Conservation (phyloP, 352 stramenopile genomes). For the Thraustotheca clavata region DNA sequence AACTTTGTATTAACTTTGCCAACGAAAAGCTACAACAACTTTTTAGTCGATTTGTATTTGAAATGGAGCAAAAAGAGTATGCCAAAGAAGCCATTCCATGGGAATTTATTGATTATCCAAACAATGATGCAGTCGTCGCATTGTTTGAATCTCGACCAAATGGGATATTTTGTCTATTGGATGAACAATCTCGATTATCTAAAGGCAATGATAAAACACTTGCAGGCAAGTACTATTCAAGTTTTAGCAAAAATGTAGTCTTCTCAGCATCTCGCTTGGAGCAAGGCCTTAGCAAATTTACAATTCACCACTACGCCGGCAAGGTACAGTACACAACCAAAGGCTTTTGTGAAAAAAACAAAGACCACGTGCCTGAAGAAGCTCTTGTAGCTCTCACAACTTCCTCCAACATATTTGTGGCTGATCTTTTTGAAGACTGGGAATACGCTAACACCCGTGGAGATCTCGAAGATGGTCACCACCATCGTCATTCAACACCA, state of each 20-base stretch:
- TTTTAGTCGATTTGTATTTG: conserved; percentile 27
- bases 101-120: conserved; percentile 23
- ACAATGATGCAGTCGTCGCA: conserved; percentile 30
- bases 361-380: conserved; percentile 81
- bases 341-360: conserved; percentile 87
- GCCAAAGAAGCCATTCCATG: conserved; percentile 20
- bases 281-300: conserved; percentile 71
- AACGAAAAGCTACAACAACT: conserved; percentile 89
- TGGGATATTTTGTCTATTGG: conserved; percentile 21
- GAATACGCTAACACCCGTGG: conserved; percentile 40
- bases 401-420: conserved; percentile 56
- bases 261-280: conserved; percentile 70
- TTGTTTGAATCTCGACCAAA: conserved; percentile 39
- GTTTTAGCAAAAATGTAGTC: background rate
- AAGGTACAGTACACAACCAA: conserved; percentile 71
- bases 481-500: conserved; percentile 16
- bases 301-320: conserved; percentile 82
- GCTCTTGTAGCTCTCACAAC: conserved; percentile 62
- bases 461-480: conserved; percentile 71
- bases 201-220: conserved; percentile 23
- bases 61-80: conserved; percentile 25
- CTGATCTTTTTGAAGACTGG: conserved; percentile 73
- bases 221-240: conserved; percentile 21
- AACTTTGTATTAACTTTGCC: conserved; percentile 90
- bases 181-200: conserved; percentile 32